These are phyloP conservation scores for Nematocida sp. DNA, from an alignment of 371 early-diverging fungal genomes.

Conservation along the genomic window DNA sequence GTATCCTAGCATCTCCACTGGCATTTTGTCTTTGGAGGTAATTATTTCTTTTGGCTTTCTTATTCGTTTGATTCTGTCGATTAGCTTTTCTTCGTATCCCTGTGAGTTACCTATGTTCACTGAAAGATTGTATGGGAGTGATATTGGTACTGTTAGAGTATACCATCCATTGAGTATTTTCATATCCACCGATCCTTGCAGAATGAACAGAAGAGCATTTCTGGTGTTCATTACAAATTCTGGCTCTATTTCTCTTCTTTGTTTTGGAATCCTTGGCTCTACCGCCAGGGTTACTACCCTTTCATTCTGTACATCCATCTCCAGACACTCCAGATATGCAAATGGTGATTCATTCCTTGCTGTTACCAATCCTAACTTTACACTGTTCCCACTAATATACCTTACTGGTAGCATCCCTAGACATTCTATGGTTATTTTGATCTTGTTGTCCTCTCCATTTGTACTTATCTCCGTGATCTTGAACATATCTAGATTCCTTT, in stretches of 20 bases:
- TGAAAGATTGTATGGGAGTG: slow-evolving; percentile 17
- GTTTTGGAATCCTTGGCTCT: background rate
- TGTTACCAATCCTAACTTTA: slow-evolving; percentile 28
- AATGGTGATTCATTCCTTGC: slow-evolving; percentile 38
- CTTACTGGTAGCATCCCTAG: no score
- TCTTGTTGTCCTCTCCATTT: background rate
- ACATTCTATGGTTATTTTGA: background rate
- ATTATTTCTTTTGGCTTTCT: background rate
- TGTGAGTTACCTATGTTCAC: slow-evolving; percentile 17
- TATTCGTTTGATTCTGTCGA: background rate
- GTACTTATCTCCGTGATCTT: background rate
- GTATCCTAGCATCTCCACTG: background rate
- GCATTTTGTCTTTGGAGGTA: background rate
- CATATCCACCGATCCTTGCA: slow-evolving; percentile 11
- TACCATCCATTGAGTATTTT: background rate
- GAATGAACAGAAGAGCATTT: slow-evolving; percentile 25
- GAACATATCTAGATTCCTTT: slow-evolving; percentile 7
- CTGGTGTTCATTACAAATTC: slow-evolving; percentile 9
- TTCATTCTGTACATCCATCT: background rate
- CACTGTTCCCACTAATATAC: no score
- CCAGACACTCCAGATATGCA: background rate
- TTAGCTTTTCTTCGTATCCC: background rate
- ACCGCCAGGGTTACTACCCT: background rate
- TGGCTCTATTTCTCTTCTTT: background rate
- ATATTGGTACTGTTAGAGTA: slow-evolving; percentile 3